Conservation (phyloP, 345 rosid species). For the Moricandia moricandioides region DNA sequence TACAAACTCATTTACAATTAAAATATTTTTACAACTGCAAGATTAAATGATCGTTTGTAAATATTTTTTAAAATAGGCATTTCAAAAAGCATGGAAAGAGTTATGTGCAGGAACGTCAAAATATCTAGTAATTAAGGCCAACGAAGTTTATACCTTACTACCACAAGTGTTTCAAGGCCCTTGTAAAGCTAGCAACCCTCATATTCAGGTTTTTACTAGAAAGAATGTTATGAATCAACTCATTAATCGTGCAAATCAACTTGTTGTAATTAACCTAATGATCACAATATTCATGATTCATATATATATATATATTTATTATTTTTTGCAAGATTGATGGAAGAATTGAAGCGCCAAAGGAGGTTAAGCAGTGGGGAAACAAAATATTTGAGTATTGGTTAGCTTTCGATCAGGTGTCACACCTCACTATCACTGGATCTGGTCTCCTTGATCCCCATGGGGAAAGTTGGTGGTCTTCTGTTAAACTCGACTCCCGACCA, state of each 20-base stretch:
- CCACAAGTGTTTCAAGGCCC: conserved; percentile 28
- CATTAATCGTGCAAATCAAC: background rate
- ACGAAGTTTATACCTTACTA: conserved; percentile 2
- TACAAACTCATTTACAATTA: background rate
- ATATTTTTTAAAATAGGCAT: conserved; percentile 2
- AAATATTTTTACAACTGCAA: background rate
- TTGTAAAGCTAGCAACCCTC: conserved; percentile 11
- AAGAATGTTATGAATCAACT: background rate
- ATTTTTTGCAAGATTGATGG: conserved; percentile 21
- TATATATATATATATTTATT: background rate
- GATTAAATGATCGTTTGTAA: background rate
- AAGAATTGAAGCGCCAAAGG: conserved; percentile 3
- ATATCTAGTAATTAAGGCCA: background rate
- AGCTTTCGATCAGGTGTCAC: conserved; percentile 6
- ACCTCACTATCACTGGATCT: conserved; percentile 15
- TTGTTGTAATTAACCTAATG: background rate
- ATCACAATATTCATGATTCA: background rate
- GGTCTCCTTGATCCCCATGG: conserved; percentile 23
- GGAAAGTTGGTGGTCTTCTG: conserved; percentile 22
- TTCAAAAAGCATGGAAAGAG: conserved; percentile 25
- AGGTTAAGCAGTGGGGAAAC: background rate
- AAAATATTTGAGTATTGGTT: background rate
- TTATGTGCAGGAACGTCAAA: background rate
- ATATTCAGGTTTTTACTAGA: conserved; percentile 13
- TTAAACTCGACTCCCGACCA: background rate